These are phyloP conservation scores for Penstemon eatonii DNA, from an alignment of 257 asterid genomes.

Conservation along the genomic window DNA sequence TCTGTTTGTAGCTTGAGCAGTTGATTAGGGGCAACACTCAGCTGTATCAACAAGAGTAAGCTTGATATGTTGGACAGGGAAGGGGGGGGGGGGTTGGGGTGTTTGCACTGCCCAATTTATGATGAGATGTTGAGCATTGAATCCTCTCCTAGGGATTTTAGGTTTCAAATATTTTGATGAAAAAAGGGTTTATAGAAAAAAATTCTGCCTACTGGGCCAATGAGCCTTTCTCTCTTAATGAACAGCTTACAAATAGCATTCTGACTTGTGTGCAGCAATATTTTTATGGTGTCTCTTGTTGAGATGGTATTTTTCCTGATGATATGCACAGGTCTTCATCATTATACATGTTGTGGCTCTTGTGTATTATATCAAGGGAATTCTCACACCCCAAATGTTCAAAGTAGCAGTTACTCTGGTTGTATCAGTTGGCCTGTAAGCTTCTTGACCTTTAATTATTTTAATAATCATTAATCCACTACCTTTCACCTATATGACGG, in stretches of 20 bases:
- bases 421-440: slow-evolving; percentile 88
- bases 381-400: slow-evolving; percentile 91
- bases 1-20: background rate
- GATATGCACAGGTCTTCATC: slow-evolving; percentile 73
- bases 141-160: background rate
- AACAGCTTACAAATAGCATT: background rate
- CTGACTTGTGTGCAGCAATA: background rate
- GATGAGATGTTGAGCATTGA: background rate
- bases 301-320: slow-evolving; percentile 17
- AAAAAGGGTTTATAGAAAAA: background rate
- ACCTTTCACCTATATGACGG: background rate
- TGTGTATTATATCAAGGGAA: slow-evolving; percentile 85
- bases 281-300: background rate
- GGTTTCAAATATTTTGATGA: too few relatives aligned
- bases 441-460: slow-evolving; percentile 20
- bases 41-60: background rate
- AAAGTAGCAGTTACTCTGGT: slow-evolving; percentile 95
- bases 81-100: background rate
- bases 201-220: background rate
- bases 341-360: slow-evolving; percentile 90
- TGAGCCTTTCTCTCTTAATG: background rate
- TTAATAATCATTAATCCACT: slow-evolving; percentile 15
- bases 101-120: too few relatives aligned
- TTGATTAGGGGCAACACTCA: background rate
- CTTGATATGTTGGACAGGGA: background rate